A percentile compares a stretch with the other conserved stretches of the same genome.
Evolutionary conservation across 768 basidiomycete species (phyloP).

Genomic region (Termitomyces sp.): DNA sequence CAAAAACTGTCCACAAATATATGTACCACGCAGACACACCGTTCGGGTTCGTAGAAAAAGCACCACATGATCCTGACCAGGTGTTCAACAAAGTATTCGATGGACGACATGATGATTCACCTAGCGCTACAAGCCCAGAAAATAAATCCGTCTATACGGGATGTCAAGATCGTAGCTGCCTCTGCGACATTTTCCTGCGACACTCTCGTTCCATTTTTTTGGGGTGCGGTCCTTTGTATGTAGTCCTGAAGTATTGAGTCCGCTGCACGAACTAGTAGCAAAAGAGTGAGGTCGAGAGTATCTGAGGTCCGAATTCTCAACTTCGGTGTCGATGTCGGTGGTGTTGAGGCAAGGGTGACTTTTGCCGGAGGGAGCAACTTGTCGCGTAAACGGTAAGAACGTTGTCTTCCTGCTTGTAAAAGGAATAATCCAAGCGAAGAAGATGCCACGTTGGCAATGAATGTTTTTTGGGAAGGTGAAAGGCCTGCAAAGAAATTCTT

Average conservation of each 20-base stretch:
- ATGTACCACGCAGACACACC: slow-evolving; percentile 31
- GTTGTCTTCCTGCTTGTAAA: slow-evolving; percentile 45
- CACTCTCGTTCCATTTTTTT: background rate
- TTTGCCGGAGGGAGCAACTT: background rate
- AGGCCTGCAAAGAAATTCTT: slow-evolving; percentile 19
- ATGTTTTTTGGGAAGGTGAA: slow-evolving; percentile 43
- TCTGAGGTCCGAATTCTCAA: slow-evolving; percentile 32
- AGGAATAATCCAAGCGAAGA: slow-evolving; percentile 53
- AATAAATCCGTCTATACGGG: slow-evolving; percentile 57
- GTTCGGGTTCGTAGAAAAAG: slow-evolving; percentile 72
- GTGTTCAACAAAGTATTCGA: slow-evolving; percentile 6
- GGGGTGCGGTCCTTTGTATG: slow-evolving; percentile 29
- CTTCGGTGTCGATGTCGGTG: slow-evolving; percentile 1
- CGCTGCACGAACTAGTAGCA: slow-evolving; percentile 64
- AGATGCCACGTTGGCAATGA: slow-evolving; percentile 53
- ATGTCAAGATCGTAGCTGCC: slow-evolving; percentile 27
- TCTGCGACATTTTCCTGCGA: slow-evolving; percentile 21
- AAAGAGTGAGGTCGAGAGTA: slow-evolving; percentile 64
- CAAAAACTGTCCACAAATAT: background rate
- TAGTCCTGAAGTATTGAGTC: slow-evolving; percentile 55
- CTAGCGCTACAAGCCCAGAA: slow-evolving; percentile 80
- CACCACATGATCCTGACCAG: slow-evolving; percentile 80
- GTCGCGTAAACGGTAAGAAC: slow-evolving; percentile 22
- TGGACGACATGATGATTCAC: slow-evolving; percentile 29
- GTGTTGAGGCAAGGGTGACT: slow-evolving; percentile 2